Evolutionary conservation across 2,329 filamentous ascomycete genomes (phyloP).

Genomic region (Drechmeria coniospora): DNA sequence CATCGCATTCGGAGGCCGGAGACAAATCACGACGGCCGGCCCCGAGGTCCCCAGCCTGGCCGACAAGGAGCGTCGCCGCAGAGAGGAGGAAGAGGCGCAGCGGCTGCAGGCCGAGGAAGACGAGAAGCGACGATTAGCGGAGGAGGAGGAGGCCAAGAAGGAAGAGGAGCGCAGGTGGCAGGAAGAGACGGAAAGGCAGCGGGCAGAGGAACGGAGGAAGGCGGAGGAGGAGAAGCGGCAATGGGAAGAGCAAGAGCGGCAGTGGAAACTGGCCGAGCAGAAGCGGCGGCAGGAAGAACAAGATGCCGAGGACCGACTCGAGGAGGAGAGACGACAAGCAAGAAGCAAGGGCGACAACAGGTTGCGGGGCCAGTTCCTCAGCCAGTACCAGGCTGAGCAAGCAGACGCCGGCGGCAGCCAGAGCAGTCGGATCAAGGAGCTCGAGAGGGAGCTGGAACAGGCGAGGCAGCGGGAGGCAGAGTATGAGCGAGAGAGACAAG

Average conservation of each 20-base stretch:
- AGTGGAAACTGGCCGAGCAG: conserved; percentile 66
- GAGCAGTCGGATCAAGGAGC: conserved; percentile 56
- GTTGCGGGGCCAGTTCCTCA: conserved; percentile 70
- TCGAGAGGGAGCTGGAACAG: conserved; percentile 57
- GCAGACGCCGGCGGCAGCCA: conserved; percentile 30
- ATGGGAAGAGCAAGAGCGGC: conserved; percentile 63
- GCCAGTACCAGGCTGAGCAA: conserved; percentile 66
- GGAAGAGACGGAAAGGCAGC: conserved; percentile 43
- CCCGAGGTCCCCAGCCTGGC: conserved; percentile 67
- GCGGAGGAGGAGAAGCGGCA: conserved; percentile 53
- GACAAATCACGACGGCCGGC: conserved; percentile 77
- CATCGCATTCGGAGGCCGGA: conserved; percentile 76
- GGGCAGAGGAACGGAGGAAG: conserved; percentile 44
- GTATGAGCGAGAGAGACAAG: conserved; percentile 41
- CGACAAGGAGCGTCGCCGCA: conserved; percentile 62
- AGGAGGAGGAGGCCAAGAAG: conserved; percentile 44
- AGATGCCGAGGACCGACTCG: conserved; percentile 51
- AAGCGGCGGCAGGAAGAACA: conserved; percentile 55
- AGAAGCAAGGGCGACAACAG: conserved; percentile 50
- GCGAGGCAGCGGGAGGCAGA: conserved; percentile 47
- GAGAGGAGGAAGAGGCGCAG: conserved; percentile 45
- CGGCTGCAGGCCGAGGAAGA: conserved; percentile 38
- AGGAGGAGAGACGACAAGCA: conserved; percentile 48
- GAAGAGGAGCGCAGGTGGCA: conserved; percentile 55
- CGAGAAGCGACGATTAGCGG: conserved; percentile 29